These are phyloP conservation scores for Ustilago shanxiensis DNA, from an alignment of 1,284 basidiomycete species.

Conservation along the genomic window DNA sequence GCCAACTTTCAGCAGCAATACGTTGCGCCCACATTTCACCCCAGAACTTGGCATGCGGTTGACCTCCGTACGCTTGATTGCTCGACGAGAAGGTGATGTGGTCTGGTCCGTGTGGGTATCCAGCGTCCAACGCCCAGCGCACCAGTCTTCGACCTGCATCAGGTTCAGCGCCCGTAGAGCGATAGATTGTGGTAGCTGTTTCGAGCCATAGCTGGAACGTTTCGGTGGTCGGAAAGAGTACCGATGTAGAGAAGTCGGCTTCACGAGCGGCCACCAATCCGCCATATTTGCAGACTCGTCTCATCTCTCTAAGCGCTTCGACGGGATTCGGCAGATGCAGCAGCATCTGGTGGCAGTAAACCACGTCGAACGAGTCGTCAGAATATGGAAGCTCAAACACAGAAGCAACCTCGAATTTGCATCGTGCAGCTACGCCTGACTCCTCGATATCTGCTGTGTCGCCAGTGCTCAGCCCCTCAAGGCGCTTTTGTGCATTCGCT, in stretches of 20 bases:
- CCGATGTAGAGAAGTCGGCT: constrained; percentile 19
- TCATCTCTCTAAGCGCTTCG: constrained; percentile 39
- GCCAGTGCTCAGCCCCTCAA: not conserved
- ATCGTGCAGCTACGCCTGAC: not conserved
- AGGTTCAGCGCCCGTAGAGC: constrained; percentile 35
- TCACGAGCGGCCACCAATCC: constrained; percentile 40
- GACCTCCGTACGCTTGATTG: constrained; percentile 33
- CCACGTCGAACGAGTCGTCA: constrained; percentile 37
- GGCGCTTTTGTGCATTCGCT: constrained; percentile 24
- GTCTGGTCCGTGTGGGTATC: constrained; percentile 13
- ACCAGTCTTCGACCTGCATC: constrained; percentile 39
- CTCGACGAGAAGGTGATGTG: constrained; percentile 37
- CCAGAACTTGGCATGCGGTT: constrained; percentile 32
- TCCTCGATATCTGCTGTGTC: constrained; percentile 13
- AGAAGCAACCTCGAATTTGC: constrained; percentile 30
- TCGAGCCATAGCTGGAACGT: constrained; percentile 25
- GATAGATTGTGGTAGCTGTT: constrained; percentile 16
- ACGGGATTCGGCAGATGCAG: constrained; percentile 33
- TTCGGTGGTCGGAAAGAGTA: constrained; percentile 19
- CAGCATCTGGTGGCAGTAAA: constrained; percentile 45
- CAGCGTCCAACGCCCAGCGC: constrained; percentile 38
- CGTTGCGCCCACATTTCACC: constrained; percentile 42
- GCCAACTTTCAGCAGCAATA: constrained; percentile 25
- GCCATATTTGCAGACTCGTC: constrained; percentile 36
- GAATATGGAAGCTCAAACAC: constrained; percentile 32